Percentiles rank a stretch among this genome's conserved stretches.
These are phyloP conservation scores for Lachancea sp. DNA, from an alignment of 805 yeast species.

Conservation along the genomic window DNA sequence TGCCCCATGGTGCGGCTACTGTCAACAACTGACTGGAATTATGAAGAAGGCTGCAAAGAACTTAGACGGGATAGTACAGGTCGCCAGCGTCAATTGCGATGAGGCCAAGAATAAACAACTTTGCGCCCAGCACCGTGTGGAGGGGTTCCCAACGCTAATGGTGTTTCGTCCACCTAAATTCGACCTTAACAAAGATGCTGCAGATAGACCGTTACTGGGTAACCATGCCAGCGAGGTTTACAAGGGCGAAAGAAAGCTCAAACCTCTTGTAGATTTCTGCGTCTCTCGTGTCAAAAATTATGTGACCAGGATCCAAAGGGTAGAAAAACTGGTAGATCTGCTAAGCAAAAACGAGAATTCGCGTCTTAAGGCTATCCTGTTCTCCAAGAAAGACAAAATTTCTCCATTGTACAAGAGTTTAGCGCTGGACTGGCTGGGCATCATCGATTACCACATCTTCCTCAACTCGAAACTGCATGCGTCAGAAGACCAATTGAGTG, in stretches of 20 bases:
- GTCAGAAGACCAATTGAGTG: constrained; percentile 2
- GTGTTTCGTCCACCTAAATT: constrained; percentile 78
- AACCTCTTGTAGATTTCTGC: constrained; percentile 48
- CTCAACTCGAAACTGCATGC: constrained; percentile 25
- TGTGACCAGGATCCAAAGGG: constrained; percentile 44
- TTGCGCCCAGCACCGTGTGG: constrained; percentile 58
- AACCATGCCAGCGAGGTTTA: constrained; percentile 51
- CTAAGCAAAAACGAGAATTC: constrained; percentile 11
- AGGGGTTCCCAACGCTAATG: constrained; percentile 80
- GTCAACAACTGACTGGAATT: constrained; percentile 62
- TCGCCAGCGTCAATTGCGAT: constrained; percentile 87
- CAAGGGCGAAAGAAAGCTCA: constrained; percentile 53
- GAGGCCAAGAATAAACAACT: constrained; percentile 55
- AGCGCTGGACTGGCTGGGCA: constrained; percentile 61
- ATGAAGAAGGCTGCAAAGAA: constrained; percentile 57
- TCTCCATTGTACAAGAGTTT: constrained; percentile 56
- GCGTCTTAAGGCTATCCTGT: constrained; percentile 42
- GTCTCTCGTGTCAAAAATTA: constrained; percentile 59
- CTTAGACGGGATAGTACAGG: constrained; percentile 50
- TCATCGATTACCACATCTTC: constrained; percentile 43
- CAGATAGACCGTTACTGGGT: constrained; percentile 9
- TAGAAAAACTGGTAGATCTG: constrained; percentile 29
- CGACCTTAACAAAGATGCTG: constrained; percentile 21
- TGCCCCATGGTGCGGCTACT: constrained; percentile 98
- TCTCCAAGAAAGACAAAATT: constrained; percentile 44